A percentile compares a stretch with the other conserved stretches of the same genome.
Evolutionary conservation across 495 filamentous ascomycete genomes (phyloP).

Genomic region (Chaetomium tenue): DNA sequence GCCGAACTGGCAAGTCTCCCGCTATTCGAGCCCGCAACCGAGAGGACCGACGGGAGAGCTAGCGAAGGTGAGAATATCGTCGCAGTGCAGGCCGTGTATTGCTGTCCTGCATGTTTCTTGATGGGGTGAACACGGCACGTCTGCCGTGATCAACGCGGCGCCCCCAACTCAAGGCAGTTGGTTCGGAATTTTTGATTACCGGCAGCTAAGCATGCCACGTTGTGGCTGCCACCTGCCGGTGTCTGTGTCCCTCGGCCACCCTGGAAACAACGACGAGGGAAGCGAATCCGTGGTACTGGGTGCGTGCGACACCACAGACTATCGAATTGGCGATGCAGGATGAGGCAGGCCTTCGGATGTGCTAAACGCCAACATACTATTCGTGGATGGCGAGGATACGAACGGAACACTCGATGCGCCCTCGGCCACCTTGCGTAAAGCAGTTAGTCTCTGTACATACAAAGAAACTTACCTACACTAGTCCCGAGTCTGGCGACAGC

Average conservation of each 20-base stretch:
- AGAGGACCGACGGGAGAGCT: neutral
- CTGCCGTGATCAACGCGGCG: neutral
- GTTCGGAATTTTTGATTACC: conserved; percentile 12
- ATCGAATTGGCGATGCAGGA: conserved; percentile 5
- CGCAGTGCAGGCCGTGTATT: conserved; percentile 4
- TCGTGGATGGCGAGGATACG: neutral
- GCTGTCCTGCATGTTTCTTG: conserved; percentile 4
- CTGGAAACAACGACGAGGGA: neutral
- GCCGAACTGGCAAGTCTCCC: neutral
- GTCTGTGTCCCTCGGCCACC: neutral
- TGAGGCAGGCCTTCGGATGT: neutral
- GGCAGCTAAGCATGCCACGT: conserved; percentile 13
- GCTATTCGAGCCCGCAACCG: neutral
- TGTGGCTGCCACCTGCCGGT: conserved; percentile 3
- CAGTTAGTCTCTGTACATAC: no score
- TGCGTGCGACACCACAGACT: conserved; percentile 1
- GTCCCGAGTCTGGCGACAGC: no score
- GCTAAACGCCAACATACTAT: neutral
- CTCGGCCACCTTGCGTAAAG: neutral
- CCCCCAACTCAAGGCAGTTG: neutral
- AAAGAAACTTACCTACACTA: no score
- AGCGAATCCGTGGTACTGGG: conserved; percentile 9
- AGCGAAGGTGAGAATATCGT: neutral
- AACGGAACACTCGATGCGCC: neutral
- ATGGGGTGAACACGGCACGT: neutral